These are phyloP conservation scores for Globisporangium mamillatum DNA, from an alignment of 352 stramenopile genomes.

Conservation along the genomic window DNA sequence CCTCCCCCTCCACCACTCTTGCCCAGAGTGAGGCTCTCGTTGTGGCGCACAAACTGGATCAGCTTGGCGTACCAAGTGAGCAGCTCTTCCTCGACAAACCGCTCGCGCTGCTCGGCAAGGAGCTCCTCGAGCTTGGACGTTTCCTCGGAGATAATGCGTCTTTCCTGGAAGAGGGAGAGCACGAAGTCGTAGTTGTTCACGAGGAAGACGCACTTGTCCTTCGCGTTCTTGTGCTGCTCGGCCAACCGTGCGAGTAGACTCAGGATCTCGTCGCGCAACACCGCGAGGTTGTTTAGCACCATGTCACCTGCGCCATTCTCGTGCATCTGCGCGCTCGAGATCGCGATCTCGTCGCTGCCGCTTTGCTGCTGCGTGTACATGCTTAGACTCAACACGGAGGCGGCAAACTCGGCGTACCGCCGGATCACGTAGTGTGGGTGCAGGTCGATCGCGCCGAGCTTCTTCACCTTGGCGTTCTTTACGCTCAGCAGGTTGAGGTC, in stretches of 20 bases:
- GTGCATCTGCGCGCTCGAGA: conserved; percentile 74
- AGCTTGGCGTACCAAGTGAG: conserved; percentile 93
- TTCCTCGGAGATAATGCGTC: conserved; percentile 92
- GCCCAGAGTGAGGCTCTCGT: conserved; percentile 81
- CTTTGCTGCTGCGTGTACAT: conserved; percentile 49
- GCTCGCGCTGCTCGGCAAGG: conserved; percentile 91
- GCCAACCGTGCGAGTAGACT: conserved; percentile 80
- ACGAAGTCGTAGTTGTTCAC: conserved; percentile 99
- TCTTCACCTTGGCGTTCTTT: conserved; percentile 82
- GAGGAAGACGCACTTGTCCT: conserved; percentile 96
- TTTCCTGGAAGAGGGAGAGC: conserved; percentile 94
- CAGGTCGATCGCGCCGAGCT: conserved; percentile 92
- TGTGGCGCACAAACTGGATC: conserved; percentile 97
- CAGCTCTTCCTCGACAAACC: conserved; percentile 97
- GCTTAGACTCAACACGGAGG: conserved; percentile 93
- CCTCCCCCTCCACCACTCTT: conserved; percentile 10
- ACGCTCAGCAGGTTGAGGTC: conserved; percentile 94
- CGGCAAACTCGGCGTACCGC: conserved; percentile 96
- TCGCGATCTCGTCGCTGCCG: conserved; percentile 26
- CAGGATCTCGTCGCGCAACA: conserved; percentile 82
- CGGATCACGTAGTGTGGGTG: conserved; percentile 96
- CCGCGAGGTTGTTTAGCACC: conserved; percentile 91
- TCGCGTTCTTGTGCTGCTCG: conserved; percentile 89
- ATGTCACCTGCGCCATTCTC: conserved; percentile 90
- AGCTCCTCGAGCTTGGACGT: conserved; percentile 93